Conservation (phyloP, 2,329 filamentous ascomycete genomes). For the Phyllosticta ampelicida region DNA sequence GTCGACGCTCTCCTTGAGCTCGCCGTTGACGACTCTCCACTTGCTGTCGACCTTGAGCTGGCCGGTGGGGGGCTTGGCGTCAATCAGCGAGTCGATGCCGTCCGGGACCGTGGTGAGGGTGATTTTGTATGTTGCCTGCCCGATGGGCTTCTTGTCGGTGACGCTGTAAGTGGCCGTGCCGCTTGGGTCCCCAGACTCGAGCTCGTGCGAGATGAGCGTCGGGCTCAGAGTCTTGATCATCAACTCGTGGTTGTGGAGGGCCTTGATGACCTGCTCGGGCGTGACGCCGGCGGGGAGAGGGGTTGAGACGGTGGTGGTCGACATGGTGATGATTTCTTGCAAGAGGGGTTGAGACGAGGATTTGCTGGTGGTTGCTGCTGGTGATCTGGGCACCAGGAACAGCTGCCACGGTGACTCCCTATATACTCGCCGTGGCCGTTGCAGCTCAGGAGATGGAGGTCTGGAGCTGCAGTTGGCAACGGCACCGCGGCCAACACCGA, state of each 20-base stretch:
- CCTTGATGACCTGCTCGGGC: conserved; percentile 20
- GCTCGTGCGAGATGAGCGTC: conserved; percentile 22
- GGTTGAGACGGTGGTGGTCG: conserved; percentile 28
- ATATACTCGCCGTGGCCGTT: background rate
- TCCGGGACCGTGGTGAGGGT: conserved; percentile 27
- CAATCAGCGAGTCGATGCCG: conserved; percentile 28
- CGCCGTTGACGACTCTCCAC: conserved; percentile 25
- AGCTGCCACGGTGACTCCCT: background rate
- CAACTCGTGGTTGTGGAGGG: conserved; percentile 30
- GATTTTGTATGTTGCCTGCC: conserved; percentile 31
- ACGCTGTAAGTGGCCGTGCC: conserved; percentile 24
- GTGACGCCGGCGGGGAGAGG: conserved; percentile 20
- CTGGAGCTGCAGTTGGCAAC: background rate
- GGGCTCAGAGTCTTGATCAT: conserved; percentile 31
- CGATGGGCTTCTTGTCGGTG: conserved; percentile 31
- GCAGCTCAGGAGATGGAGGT: background rate
- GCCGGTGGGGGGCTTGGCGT: conserved; percentile 30
- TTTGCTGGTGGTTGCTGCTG: background rate
- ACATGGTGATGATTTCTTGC: conserved; percentile 14
- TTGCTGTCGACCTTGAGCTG: conserved; percentile 28
- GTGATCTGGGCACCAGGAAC: background rate
- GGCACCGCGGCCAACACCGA: too few species aligned
- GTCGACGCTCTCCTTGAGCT: conserved; percentile 28
- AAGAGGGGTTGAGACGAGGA: background rate
- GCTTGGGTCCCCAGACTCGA: conserved; percentile 23